A percentile compares a stretch with the other conserved stretches of the same genome.
Conservation (phyloP, 2,329 filamentous ascomycete species). For the Zasmidium citrigriseum region DNA sequence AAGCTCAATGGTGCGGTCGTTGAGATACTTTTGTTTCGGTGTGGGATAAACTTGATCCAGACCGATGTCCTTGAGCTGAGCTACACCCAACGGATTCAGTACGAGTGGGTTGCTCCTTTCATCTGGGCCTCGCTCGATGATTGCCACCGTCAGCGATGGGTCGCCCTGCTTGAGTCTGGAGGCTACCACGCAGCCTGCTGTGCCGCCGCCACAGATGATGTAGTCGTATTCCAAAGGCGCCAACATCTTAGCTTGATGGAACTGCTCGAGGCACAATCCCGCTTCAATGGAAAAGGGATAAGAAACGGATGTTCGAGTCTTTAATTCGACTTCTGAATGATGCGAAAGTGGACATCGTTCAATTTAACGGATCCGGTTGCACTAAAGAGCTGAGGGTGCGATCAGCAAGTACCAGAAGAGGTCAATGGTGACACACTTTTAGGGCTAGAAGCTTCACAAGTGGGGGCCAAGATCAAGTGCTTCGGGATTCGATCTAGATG, state of each 20-base stretch:
- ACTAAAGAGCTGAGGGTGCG: no score
- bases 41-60: conserved; percentile 1
- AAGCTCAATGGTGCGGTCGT: conserved; percentile 1
- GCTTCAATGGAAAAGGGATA: no score
- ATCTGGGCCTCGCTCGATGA: conserved; percentile 3
- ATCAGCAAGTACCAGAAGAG: no score
- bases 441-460: no score
- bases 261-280: no score
- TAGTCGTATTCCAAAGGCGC: conserved; percentile 15
- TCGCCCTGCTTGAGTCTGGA: conserved; percentile 14
- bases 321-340: not conserved
- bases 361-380: not conserved
- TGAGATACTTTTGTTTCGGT: not conserved
- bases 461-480: no score
- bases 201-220: conserved; percentile 30
- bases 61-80: not conserved
- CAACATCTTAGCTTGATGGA: no score
- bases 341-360: not conserved
- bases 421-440: no score
- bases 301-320: not conserved
- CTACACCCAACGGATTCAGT: not conserved
- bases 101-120: not conserved
- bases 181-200: conserved; percentile 27
- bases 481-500: no score
- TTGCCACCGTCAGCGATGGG: not conserved